phyloP scores from a whole-genome alignment of 108 stramenopile genomes.

The Cyclotella baltica region DNA sequence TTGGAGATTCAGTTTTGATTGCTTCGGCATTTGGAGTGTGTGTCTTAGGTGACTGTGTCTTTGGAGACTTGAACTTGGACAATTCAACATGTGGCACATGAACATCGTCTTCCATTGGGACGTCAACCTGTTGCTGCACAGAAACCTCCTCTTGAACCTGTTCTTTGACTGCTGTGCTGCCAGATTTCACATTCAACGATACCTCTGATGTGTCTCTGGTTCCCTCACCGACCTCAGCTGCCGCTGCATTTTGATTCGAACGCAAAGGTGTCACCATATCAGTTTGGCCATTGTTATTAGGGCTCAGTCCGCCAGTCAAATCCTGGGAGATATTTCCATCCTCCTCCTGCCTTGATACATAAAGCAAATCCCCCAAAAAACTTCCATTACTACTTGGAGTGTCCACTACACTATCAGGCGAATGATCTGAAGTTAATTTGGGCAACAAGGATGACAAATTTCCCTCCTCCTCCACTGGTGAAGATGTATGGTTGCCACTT shows the following conservation, averaged over 20 bases:
- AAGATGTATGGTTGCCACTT: not conserved
- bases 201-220: not conserved
- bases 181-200: not conserved
- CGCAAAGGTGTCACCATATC: conserved; percentile 13
- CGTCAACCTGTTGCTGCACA: too few relatives aligned
- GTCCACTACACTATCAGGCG: conserved; percentile 21
- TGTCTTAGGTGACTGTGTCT: too few relatives aligned
- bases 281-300: too few relatives aligned
- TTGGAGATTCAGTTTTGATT: not conserved
- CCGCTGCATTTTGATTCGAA: not conserved
- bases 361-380: conserved; percentile 8
- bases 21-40: not conserved
- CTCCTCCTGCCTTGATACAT: not conserved
- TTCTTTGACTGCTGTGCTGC: not conserved
- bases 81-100: too few relatives aligned
- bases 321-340: not conserved
- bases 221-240: not conserved
- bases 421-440: not conserved
- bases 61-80: too few relatives aligned
- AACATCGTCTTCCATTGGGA: too few relatives aligned
- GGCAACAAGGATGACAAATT: not conserved
- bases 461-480: not conserved
- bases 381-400: conserved; percentile 15
- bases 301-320: not conserved
- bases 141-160: not conserved